Evolutionary conservation across 1,139 yeast genomes (phyloP).

Genomic region (Zygoascus sp.): DNA sequence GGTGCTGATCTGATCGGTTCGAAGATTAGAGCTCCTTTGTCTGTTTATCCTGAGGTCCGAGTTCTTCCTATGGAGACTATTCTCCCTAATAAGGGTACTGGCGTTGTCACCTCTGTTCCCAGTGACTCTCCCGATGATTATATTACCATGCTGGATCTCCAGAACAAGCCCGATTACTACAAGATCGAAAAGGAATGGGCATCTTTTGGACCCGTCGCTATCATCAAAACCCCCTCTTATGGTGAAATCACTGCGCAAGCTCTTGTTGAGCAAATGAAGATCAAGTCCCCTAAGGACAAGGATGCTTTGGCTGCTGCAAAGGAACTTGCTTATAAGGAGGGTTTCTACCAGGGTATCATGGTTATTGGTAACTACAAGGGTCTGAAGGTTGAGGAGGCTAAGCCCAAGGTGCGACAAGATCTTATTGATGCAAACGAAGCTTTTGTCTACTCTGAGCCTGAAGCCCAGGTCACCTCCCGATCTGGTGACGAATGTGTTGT

Average conservation of each 20-base stretch:
- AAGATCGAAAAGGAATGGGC: slow-evolving; percentile 87
- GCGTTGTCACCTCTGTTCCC: slow-evolving; percentile 98
- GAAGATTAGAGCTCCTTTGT: slow-evolving; percentile 78
- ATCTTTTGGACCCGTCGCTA: slow-evolving; percentile 61
- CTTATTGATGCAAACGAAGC: slow-evolving; percentile 74
- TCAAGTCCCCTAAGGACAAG: slow-evolving; percentile 90
- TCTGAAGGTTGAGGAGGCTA: slow-evolving; percentile 85
- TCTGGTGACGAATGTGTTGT: slow-evolving; percentile 97
- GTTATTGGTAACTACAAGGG: slow-evolving; percentile 79
- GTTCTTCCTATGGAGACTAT: slow-evolving; percentile 98
- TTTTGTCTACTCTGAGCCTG: slow-evolving; percentile 92
- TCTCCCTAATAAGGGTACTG: slow-evolving; percentile 93
- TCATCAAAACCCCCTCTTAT: slow-evolving; percentile 75
- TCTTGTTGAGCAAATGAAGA: slow-evolving; percentile 80
- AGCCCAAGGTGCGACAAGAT: slow-evolving; percentile 80
- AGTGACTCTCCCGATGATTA: slow-evolving; percentile 97
- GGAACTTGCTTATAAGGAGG: slow-evolving; percentile 94
- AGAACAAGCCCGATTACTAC: slow-evolving; percentile 88
- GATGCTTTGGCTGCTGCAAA: slow-evolving; percentile 86
- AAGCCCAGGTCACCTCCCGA: slow-evolving; percentile 81
- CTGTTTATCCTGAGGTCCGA: slow-evolving; percentile 65
- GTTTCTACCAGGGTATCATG: slow-evolving; percentile 87
- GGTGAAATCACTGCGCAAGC: slow-evolving; percentile 88
- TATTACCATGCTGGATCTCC: slow-evolving; percentile 77
- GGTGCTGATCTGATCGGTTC: slow-evolving; percentile 84